Evolutionary conservation across 371 early-diverging fungal genomes (phyloP).

Genomic region (Polyrhizophydium stewartii): DNA sequence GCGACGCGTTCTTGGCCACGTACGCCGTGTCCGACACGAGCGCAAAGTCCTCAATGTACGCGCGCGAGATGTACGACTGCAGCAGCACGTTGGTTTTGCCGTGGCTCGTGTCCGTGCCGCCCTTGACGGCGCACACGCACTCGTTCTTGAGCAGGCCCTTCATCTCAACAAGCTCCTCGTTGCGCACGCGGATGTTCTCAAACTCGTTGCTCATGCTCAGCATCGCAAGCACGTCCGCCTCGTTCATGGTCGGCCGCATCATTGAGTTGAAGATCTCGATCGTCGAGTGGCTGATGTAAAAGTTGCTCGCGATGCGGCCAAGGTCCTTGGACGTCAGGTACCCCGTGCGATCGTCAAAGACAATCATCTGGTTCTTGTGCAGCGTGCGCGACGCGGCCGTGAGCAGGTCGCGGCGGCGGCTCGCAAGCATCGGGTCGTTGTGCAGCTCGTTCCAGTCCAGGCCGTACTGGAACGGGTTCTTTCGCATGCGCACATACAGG

Average conservation of each 20-base stretch:
- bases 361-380: constrained; percentile 89
- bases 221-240: constrained; percentile 86
- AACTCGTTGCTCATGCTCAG: constrained; percentile 89
- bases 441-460: constrained; percentile 67
- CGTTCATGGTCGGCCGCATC: constrained; percentile 46
- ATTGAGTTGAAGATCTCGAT: constrained; percentile 71
- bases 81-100: constrained; percentile 93
- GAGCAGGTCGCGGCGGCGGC: constrained; percentile 73
- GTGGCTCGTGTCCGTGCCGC: constrained; percentile 59
- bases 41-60: constrained; percentile 83
- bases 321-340: constrained; percentile 84
- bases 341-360: constrained; percentile 77
- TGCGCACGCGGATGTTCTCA: constrained; percentile 84
- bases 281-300: constrained; percentile 82
- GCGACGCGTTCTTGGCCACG: constrained; percentile 88
- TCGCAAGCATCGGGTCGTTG: constrained; percentile 75
- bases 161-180: constrained; percentile 80
- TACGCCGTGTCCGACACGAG: constrained; percentile 89
- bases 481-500: constrained; percentile 93
- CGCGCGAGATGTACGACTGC: constrained; percentile 79
- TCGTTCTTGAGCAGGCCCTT: constrained; percentile 59
- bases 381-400: constrained; percentile 65
- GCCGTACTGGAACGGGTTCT: constrained; percentile 91
- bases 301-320: constrained; percentile 89
- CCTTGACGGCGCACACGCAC: constrained; percentile 79